phyloP scores from a whole-genome alignment of 306 rosid genomes.

The Casuarina cunninghamiana region DNA sequence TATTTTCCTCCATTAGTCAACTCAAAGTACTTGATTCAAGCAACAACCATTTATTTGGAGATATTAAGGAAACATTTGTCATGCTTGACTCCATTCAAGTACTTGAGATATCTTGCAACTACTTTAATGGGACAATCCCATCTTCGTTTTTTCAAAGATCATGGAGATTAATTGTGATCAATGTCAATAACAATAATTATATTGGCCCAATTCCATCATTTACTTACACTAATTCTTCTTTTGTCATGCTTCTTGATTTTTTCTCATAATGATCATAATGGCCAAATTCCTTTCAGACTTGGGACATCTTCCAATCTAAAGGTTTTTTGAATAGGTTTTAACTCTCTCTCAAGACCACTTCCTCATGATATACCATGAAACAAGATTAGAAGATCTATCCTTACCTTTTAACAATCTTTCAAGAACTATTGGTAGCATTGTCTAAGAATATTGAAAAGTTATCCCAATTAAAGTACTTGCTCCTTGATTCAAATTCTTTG shows the following conservation, averaged over 20 bases:
- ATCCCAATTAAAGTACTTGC: constrained; percentile 8
- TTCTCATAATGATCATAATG: constrained; percentile 6
- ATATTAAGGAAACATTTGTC: neutral
- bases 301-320: constrained; percentile 19
- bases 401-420: neutral
- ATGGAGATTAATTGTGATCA: neutral
- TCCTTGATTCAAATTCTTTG: neutral
- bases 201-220: neutral
- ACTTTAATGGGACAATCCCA: neutral
- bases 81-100: neutral
- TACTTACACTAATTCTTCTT: neutral
- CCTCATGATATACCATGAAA: constrained; percentile 9
- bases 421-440: neutral
- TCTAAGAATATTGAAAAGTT: neutral
- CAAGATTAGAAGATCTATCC: neutral
- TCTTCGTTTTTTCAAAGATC: constrained; percentile 1
- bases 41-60: neutral
- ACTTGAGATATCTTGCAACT: constrained; percentile 19
- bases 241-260: constrained; percentile 9
- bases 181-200: neutral
- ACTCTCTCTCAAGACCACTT: neutral
- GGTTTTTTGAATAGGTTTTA: neutral
- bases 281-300: neutral
- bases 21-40: too few species aligned
- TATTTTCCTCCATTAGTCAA: too few species aligned